Conservation (phyloP, 176 grass and related monocot genomes). For the Puccinellia tenuiflora region DNA sequence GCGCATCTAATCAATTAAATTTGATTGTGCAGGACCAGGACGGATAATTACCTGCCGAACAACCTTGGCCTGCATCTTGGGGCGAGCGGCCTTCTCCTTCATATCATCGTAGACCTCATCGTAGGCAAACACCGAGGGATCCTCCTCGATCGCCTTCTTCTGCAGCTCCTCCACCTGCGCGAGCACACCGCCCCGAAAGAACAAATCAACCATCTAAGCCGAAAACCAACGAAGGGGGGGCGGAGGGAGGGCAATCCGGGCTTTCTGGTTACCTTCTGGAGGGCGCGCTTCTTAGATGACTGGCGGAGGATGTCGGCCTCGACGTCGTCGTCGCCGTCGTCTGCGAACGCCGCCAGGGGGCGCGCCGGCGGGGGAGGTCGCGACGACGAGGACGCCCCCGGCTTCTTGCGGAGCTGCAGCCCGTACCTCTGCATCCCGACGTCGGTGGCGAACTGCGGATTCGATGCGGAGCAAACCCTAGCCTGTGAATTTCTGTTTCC, state of each 20-base stretch:
- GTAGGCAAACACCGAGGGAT: slow-evolving; percentile 87
- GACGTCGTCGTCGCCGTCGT: slow-evolving; percentile 66
- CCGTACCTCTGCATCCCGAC: slow-evolving; percentile 80
- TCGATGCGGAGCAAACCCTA: slow-evolving; percentile 34
- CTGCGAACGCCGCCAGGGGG: slow-evolving; percentile 60
- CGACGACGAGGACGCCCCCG: slow-evolving; percentile 40
- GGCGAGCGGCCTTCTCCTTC: slow-evolving; percentile 77
- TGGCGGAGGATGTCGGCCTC: slow-evolving; percentile 90
- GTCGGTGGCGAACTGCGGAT: background rate
- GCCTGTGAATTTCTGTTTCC: background rate
- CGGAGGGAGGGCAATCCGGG: background rate
- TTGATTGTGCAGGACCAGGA: background rate
- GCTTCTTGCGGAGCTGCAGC: slow-evolving; percentile 62
- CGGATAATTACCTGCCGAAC: slow-evolving; percentile 52
- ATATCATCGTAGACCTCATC: slow-evolving; percentile 89
- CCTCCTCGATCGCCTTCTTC: slow-evolving; percentile 83
- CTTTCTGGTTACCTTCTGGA: slow-evolving; percentile 55
- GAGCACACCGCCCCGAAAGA: background rate
- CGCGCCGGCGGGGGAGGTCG: slow-evolving; percentile 25
- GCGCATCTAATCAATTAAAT: background rate
- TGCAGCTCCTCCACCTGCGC: slow-evolving; percentile 78
- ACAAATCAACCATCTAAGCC: background rate
- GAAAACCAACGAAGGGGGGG: background rate
- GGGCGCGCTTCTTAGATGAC: slow-evolving; percentile 61
- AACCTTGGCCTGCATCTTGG: slow-evolving; percentile 66